Conservation (phyloP, 1,284 basidiomycete genomes). For the Ustilago nuda region DNA sequence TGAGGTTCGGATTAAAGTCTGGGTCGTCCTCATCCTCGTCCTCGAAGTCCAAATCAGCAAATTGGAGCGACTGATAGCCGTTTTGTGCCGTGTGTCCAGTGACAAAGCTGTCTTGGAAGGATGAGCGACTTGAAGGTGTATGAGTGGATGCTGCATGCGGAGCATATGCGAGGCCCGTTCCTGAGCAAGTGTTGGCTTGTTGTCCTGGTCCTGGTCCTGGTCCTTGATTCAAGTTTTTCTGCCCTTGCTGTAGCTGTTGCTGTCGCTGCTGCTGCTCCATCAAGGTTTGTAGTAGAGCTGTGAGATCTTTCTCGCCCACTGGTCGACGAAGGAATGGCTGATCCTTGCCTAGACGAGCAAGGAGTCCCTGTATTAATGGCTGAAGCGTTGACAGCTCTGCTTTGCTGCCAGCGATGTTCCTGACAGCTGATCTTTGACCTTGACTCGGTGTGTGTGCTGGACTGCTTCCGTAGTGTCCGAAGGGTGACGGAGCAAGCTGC, state of each 20-base stretch:
- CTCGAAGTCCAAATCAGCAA: conserved; percentile 57
- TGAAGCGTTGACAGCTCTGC: conserved; percentile 38
- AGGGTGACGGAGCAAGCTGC: conserved; percentile 43
- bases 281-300: conserved; percentile 53
- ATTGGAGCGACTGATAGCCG: conserved; percentile 27
- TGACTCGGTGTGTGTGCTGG: conserved; percentile 34
- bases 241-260: conserved; percentile 36
- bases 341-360: conserved; percentile 48
- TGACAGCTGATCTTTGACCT: conserved; percentile 7
- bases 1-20: conserved; percentile 54
- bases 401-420: conserved; percentile 12
- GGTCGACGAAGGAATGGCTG: conserved; percentile 32
- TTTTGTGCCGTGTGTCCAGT: neutral
- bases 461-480: conserved; percentile 33
- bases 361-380: conserved; percentile 52
- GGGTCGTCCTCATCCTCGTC: conserved; percentile 62
- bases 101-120: neutral
- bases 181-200: conserved; percentile 2
- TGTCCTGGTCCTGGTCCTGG: neutral
- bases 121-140: neutral
- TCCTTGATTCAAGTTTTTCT: conserved; percentile 9
- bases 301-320: conserved; percentile 56
- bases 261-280: conserved; percentile 55
- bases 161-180: neutral
- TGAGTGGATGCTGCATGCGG: conserved; percentile 6